Percentiles rank a stretch among this genome's conserved stretches.
Conservation (phyloP, 352 stramenopile genomes). For the Phytopythium ostracodes region DNA sequence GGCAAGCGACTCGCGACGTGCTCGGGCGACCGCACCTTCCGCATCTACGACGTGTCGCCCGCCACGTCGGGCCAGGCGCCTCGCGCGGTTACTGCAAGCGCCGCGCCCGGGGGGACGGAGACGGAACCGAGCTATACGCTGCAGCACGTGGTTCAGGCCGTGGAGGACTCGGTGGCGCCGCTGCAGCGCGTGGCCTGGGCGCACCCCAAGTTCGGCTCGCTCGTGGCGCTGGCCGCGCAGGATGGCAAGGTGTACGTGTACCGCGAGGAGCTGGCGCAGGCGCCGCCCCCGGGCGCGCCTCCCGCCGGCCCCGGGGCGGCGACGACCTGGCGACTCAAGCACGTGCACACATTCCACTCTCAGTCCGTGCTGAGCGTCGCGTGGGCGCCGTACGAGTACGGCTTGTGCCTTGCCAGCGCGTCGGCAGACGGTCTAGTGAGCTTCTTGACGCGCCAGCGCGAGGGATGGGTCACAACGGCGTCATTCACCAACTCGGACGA, state of each 20-base stretch:
- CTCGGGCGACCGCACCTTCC: conserved; percentile 80
- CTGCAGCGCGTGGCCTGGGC: conserved; percentile 82
- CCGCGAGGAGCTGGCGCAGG: conserved; percentile 65
- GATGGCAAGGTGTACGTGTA: conserved; percentile 87
- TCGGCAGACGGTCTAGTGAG: conserved; percentile 82
- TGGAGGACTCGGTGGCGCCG: conserved; percentile 60
- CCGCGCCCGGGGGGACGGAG: background rate
- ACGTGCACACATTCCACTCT: conserved; percentile 70
- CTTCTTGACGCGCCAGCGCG: conserved; percentile 75
- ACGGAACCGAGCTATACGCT: conserved; percentile 16
- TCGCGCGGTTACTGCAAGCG: conserved; percentile 12
- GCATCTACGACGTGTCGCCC: conserved; percentile 75
- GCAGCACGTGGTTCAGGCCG: conserved; percentile 56
- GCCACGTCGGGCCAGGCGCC: conserved; percentile 24
- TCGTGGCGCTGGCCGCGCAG: conserved; percentile 73
- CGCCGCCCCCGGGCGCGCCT: conserved; percentile 9
- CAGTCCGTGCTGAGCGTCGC: conserved; percentile 77
- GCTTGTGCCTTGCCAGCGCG: conserved; percentile 69
- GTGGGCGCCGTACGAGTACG: conserved; percentile 87
- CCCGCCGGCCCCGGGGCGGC: conserved; percentile 16
- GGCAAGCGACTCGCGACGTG: conserved; percentile 79
- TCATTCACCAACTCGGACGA: conserved; percentile 74
- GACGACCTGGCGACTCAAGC: conserved; percentile 73
- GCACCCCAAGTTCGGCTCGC: conserved; percentile 80
- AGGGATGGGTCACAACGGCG: conserved; percentile 80